Base-by-base conservation (phyloP, 345 rosid genomes). In the Geranium rotundifolium region DNA sequence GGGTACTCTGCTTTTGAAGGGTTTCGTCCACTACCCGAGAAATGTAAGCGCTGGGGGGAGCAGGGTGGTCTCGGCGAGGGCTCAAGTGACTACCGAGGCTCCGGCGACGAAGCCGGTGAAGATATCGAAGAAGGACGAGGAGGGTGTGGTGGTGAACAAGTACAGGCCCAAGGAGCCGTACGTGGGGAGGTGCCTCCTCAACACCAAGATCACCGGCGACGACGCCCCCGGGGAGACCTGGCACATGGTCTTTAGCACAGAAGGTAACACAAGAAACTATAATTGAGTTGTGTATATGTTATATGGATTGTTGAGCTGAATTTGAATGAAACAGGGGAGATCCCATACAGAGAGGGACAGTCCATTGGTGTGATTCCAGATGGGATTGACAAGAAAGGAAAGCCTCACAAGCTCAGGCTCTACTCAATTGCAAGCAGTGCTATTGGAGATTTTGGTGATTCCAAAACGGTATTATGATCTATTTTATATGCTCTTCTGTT, bases 391-490 rank as follows among this genome's bases (percentile, higher is more conserved):
- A 88, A 88, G 82, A 93, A 90, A 50, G 99, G 84, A 76, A 90
- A 93, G 80, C 99, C 99, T 29, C 97, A 93, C 81, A 93, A 93
- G 75, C 85, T 93, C 46, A 90, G 99, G 56, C 72, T 93, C 18
- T 93, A 93, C 71, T 93, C 99, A 7, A 93, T 93, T 67, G 99
- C 99, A 67, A 90, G 99, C 73, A 93, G 99, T 77, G 97, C 99
- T 67, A 63, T 90, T 69, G 99, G 99, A 63, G 99, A 93, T 80
- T 90, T 93, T 58, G 97, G 99, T 31, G 96, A 93, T 83, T 90
- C 97, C 69, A 93, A 90, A 69, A 93, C 97, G 12, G 99, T 93
- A 67, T 78, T n/a, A n/a, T n/a, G n/a, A n/a, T n/a, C n/a, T n/a
- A n/a, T n/a, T n/a, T n/a, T n/a, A n/a, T n/a, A n/a, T n/a, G n/a